Conservation (phyloP, 192 early-diverging fungal species). For the Backusella psychrophila region DNA sequence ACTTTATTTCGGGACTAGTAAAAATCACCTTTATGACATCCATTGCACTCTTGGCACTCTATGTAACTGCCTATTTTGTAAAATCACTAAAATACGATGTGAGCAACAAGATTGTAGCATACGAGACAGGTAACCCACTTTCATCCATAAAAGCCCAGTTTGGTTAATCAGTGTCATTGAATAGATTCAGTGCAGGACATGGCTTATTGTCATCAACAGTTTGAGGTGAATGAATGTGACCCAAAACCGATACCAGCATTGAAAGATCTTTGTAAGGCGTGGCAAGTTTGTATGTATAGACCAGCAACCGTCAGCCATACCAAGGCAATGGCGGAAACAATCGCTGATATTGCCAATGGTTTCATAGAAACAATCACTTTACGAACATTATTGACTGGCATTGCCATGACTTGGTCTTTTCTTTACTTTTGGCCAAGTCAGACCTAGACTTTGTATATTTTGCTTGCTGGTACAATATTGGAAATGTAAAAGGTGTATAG, state of each 20-base stretch:
- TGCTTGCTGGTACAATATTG: no score
- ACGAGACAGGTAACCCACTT: constrained; percentile 20
- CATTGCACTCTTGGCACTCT: neutral
- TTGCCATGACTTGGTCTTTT: neutral
- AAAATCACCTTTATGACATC: neutral
- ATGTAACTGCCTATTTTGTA: constrained; percentile 4
- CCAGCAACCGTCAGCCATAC: constrained; percentile 20
- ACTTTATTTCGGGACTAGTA: neutral
- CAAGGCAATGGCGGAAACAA: constrained; percentile 76
- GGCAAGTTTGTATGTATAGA: constrained; percentile 53
- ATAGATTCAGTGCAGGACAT: constrained; percentile 7
- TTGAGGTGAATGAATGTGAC: constrained; percentile 46
- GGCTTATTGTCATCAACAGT: constrained; percentile 1
- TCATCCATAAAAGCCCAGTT: no score
- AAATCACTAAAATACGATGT: constrained; percentile 10
- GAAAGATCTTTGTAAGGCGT: constrained; percentile 51
- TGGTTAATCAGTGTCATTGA: neutral
- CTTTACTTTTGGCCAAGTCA: neutral
- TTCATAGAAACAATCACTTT: constrained; percentile 80
- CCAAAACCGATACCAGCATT: constrained; percentile 52
- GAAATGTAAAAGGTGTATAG: no score
- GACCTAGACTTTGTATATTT: neutral
- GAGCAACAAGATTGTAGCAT: constrained; percentile 7
- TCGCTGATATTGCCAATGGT: constrained; percentile 81
- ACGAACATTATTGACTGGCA: constrained; percentile 48